These are phyloP conservation scores for Scheffersomyces segobiensis DNA, from an alignment of 1,139 yeast genomes.

Conservation along the genomic window DNA sequence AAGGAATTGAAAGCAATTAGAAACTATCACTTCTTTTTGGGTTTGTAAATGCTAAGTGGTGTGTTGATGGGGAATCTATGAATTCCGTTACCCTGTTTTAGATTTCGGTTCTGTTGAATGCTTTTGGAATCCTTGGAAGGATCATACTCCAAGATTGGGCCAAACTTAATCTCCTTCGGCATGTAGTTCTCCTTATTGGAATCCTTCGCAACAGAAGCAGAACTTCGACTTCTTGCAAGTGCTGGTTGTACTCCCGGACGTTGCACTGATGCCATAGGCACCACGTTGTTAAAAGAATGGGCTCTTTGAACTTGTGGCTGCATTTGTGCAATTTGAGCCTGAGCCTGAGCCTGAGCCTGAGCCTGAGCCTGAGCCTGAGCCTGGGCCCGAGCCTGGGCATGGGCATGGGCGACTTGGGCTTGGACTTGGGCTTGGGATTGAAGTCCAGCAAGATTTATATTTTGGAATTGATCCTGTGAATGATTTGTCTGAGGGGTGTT, in stretches of 20 bases:
- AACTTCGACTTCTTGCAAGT: background rate
- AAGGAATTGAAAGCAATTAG: background rate
- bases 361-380: background rate
- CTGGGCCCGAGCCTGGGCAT: background rate
- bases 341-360: background rate
- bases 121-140: conserved; percentile 34
- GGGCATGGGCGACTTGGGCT: background rate
- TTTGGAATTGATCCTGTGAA: background rate
- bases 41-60: conserved; percentile 37
- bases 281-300: background rate
- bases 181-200: conserved; percentile 20
- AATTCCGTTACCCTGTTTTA: conserved; percentile 21
- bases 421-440: background rate
- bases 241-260: background rate
- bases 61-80: conserved; percentile 35
- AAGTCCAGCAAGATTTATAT: background rate
- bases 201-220: background rate
- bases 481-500: background rate
- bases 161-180: conserved; percentile 38
- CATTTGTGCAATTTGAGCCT: background rate
- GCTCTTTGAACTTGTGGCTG: background rate
- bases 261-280: background rate
- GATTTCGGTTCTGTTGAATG: conserved; percentile 13
- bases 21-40: conserved; percentile 23
- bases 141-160: conserved; percentile 44